Evolutionary conservation across 2,329 filamentous ascomycete genomes (phyloP).

Genomic region (Monilinia aucupariae): DNA sequence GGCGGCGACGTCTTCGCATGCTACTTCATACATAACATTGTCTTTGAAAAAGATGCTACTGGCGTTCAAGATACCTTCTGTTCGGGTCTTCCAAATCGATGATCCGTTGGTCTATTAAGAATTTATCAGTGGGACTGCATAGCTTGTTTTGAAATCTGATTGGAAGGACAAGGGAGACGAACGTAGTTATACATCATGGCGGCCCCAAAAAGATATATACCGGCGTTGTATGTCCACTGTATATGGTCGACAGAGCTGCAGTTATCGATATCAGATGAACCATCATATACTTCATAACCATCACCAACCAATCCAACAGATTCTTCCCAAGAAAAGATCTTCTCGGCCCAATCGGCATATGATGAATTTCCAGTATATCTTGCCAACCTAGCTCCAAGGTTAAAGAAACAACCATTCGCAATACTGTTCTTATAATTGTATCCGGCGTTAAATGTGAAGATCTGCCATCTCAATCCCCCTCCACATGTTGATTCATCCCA

Average conservation of each 20-base stretch:
- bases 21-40: constrained; percentile 56
- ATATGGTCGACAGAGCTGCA: constrained; percentile 54
- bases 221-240: constrained; percentile 65
- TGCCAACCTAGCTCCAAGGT: constrained; percentile 59
- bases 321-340: constrained; percentile 64
- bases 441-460: constrained; percentile 74
- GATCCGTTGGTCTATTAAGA: constrained; percentile 28
- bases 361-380: constrained; percentile 71
- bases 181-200: constrained; percentile 45
- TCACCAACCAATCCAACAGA: constrained; percentile 52
- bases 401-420: constrained; percentile 57
- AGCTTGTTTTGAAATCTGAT: not conserved
- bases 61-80: constrained; percentile 50
- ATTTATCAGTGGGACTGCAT: constrained; percentile 11
- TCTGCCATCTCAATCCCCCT: constrained; percentile 80
- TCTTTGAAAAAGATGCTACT: constrained; percentile 51
- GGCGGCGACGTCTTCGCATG: constrained; percentile 53
- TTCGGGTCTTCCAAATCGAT: constrained; percentile 49
- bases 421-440: constrained; percentile 70
- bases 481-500: constrained; percentile 65
- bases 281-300: constrained; percentile 52
- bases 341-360: constrained; percentile 71
- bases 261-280: constrained; percentile 49
- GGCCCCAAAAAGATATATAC: constrained; percentile 57
- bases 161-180: not conserved